A percentile compares a stretch with the other conserved stretches of the same genome.
Conservation (phyloP, 805 yeast genomes). For the Wickerhamomyces mucosus region DNA sequence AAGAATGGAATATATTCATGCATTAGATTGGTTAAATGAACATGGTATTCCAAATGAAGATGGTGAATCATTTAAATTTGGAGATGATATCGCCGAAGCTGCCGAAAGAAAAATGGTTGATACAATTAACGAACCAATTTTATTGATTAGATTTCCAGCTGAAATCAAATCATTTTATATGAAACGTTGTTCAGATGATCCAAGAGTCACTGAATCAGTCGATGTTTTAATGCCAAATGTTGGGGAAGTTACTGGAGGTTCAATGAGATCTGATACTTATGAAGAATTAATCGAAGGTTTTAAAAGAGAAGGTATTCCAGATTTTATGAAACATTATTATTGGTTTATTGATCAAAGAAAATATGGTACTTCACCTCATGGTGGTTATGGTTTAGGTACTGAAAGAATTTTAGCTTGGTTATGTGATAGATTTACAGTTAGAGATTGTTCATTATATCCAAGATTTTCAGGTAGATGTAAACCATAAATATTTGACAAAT, state of each 20-base stretch:
- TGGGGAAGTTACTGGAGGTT: constrained; percentile 98
- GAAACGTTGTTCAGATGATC: constrained; percentile 85
- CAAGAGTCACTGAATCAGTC: constrained; percentile 94
- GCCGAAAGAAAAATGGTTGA: constrained; percentile 99
- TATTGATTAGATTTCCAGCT: constrained; percentile 90
- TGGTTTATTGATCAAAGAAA: constrained; percentile 95
- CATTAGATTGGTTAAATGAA: constrained; percentile 94
- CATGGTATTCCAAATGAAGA: constrained; percentile 92
- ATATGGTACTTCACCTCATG: constrained; percentile 97
- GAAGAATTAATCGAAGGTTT: constrained; percentile 86
- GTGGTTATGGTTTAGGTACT: constrained; percentile 98
- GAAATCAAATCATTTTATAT: constrained; percentile 97
- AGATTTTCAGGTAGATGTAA: constrained; percentile 97
- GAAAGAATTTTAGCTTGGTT: constrained; percentile 98
- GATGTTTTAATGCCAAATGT: constrained; percentile 99
- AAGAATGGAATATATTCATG: constrained; percentile 86
- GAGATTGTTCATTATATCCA: constrained; percentile 97
- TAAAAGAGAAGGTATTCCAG: constrained; percentile 83
- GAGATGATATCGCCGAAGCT: constrained; percentile 99
- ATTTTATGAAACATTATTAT: constrained; percentile 60
- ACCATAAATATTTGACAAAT: constrained; percentile 49
- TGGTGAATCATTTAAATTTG: constrained; percentile 85
- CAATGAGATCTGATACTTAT: constrained; percentile 85
- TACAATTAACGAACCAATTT: constrained; percentile 83
- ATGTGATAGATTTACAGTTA: constrained; percentile 94